Evolutionary conservation across 352 stramenopile genomes (phyloP).

Genomic region (Elongisporangium prolatum): DNA sequence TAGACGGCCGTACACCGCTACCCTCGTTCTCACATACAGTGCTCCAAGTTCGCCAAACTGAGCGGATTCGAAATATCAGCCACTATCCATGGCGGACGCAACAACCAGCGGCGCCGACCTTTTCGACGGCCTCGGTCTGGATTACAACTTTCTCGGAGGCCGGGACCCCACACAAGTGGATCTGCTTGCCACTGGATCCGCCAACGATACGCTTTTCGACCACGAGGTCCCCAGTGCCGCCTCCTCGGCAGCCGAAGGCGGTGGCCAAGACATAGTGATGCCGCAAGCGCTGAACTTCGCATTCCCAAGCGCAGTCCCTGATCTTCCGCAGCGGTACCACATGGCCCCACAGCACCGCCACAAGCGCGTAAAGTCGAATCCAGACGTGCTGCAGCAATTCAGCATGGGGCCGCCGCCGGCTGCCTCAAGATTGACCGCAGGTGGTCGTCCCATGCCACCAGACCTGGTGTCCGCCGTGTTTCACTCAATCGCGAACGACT

Average conservation of each 20-base stretch:
- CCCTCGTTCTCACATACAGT: not conserved
- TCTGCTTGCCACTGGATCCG: conserved; percentile 1
- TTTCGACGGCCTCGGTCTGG: conserved; percentile 43
- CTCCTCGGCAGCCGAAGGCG: conserved; percentile 15
- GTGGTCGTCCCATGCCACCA: conserved; percentile 15
- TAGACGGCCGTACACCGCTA: not conserved
- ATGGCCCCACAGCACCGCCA: conserved; percentile 48
- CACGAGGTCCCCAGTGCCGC: conserved; percentile 31
- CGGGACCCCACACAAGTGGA: conserved; percentile 2
- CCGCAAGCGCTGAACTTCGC: conserved; percentile 24
- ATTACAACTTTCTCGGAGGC: conserved; percentile 42
- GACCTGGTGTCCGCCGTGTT: conserved; percentile 16
- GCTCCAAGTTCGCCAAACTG: not conserved
- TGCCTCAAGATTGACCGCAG: not conserved
- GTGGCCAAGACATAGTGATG: conserved; percentile 31
- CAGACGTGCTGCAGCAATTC: conserved; percentile 44
- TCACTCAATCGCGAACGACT: conserved; percentile 17
- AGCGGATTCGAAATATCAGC: not conserved
- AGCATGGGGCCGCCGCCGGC: conserved; percentile 11
- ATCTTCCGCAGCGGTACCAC: conserved; percentile 22
- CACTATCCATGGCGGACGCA: conserved; percentile 31
- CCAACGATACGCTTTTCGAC: conserved; percentile 52
- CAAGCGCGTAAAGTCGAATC: conserved; percentile 58
- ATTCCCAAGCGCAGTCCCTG: conserved; percentile 1
- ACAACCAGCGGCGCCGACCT: conserved; percentile 18